phyloP scores from a whole-genome alignment of 2,329 filamentous ascomycete species.

The Plenodomus biglobosus region DNA sequence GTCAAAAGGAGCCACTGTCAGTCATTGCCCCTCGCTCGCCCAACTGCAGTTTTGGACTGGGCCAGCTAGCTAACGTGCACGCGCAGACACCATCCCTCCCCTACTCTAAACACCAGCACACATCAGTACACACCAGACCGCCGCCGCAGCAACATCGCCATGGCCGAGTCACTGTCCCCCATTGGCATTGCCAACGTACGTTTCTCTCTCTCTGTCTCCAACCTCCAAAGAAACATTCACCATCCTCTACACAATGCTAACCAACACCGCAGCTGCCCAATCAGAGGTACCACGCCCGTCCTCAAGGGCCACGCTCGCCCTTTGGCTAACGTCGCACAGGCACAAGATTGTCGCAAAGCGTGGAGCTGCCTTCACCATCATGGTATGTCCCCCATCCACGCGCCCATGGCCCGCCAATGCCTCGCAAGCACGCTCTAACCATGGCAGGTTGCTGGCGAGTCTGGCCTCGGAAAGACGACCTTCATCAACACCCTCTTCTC shows the following conservation, averaged over 20 bases:
- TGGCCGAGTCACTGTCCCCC: conserved; percentile 66
- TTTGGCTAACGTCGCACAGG: conserved; percentile 48
- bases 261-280: conserved; percentile 60
- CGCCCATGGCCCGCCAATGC: no score
- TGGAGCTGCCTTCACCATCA: conserved; percentile 98
- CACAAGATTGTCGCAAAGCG: conserved; percentile 77
- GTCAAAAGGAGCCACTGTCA: no score
- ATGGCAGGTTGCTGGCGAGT: conserved; percentile 90
- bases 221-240: neutral
- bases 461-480: conserved; percentile 96
- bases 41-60: no score
- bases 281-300: conserved; percentile 61
- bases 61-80: neutral
- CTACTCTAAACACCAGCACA: conserved; percentile 24
- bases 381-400: conserved; percentile 62
- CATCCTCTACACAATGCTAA: conserved; percentile 34
- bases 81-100: neutral
- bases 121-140: conserved; percentile 21
- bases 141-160: conserved; percentile 40
- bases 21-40: no score
- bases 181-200: conserved; percentile 75
- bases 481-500: conserved; percentile 99
- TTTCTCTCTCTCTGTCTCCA: conserved; percentile 25
- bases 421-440: conserved; percentile 25
- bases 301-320: conserved; percentile 13